A percentile compares a stretch with the other conserved stretches of the same genome.
These are phyloP conservation scores for Lipomyces spencermartinsiae DNA, from an alignment of 805 yeast genomes.

Conservation along the genomic window DNA sequence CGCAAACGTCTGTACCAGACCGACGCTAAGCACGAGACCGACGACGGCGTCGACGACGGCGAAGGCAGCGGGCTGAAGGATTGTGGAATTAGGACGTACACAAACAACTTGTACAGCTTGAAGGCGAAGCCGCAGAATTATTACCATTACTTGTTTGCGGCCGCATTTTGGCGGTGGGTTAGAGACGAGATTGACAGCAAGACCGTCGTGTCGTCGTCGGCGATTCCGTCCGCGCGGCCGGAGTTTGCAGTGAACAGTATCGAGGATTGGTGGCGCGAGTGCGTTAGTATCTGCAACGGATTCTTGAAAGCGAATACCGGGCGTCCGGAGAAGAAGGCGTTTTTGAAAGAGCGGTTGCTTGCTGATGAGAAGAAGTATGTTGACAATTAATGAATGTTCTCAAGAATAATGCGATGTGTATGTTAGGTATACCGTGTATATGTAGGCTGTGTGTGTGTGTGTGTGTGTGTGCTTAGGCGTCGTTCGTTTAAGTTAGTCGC, in stretches of 20 bases:
- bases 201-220: conserved; percentile 15
- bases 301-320: conserved; percentile 22
- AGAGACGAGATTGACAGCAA: conserved; percentile 33
- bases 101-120: conserved; percentile 29
- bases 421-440: background rate
- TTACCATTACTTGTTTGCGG: conserved; percentile 36
- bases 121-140: conserved; percentile 31
- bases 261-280: conserved; percentile 37
- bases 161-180: conserved; percentile 38
- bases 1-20: conserved; percentile 31
- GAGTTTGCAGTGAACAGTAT: conserved; percentile 17
- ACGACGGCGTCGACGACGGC: conserved; percentile 17
- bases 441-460: too few relatives aligned
- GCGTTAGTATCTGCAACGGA: conserved; percentile 34
- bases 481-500: background rate
- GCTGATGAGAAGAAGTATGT: conserved; percentile 33
- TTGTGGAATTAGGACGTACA: conserved; percentile 32
- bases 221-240: background rate
- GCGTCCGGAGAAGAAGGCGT: conserved; percentile 27
- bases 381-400: background rate
- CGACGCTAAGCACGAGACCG: conserved; percentile 11
- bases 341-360: conserved; percentile 28
- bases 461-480: background rate
- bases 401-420: background rate
- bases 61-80: conserved; percentile 20